These are phyloP conservation scores for Psilocybe azurescens DNA, from an alignment of 768 basidiomycete genomes.

Conservation along the genomic window DNA sequence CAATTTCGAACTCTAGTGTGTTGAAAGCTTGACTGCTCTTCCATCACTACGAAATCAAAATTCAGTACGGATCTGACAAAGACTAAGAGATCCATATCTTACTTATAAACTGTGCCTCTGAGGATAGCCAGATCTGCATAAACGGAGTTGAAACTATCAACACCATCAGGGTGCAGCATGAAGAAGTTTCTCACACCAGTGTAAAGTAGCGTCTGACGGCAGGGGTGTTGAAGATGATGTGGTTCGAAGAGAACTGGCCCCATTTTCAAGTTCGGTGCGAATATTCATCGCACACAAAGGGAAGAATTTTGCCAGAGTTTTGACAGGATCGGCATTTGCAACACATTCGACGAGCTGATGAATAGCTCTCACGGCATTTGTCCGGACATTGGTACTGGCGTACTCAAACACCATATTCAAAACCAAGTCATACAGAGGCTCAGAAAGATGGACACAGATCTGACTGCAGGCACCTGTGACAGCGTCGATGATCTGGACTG, in stretches of 20 bases:
- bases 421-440: slow-evolving; percentile 77
- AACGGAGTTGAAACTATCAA: slow-evolving; percentile 5
- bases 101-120: slow-evolving; percentile 84
- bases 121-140: slow-evolving; percentile 71
- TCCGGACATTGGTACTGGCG: slow-evolving; percentile 77
- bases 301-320: slow-evolving; percentile 81
- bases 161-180: not conserved
- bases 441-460: slow-evolving; percentile 77
- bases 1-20: not conserved
- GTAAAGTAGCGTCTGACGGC: slow-evolving; percentile 84
- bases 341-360: slow-evolving; percentile 88
- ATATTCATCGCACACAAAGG: slow-evolving; percentile 77
- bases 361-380: slow-evolving; percentile 87
- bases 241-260: slow-evolving; percentile 76
- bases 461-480: slow-evolving; percentile 78
- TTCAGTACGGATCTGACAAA: slow-evolving; percentile 6
- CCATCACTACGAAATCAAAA: slow-evolving; percentile 51
- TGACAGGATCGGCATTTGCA: slow-evolving; percentile 77
- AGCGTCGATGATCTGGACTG: slow-evolving; percentile 80
- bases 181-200: slow-evolving; percentile 69
- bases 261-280: slow-evolving; percentile 78
- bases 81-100: slow-evolving; percentile 27
- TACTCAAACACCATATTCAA: slow-evolving; percentile 87
- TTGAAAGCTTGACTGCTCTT: slow-evolving; percentile 51
- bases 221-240: slow-evolving; percentile 72